Conservation (phyloP, 768 basidiomycete species). For the Polyporus arcularius region DNA sequence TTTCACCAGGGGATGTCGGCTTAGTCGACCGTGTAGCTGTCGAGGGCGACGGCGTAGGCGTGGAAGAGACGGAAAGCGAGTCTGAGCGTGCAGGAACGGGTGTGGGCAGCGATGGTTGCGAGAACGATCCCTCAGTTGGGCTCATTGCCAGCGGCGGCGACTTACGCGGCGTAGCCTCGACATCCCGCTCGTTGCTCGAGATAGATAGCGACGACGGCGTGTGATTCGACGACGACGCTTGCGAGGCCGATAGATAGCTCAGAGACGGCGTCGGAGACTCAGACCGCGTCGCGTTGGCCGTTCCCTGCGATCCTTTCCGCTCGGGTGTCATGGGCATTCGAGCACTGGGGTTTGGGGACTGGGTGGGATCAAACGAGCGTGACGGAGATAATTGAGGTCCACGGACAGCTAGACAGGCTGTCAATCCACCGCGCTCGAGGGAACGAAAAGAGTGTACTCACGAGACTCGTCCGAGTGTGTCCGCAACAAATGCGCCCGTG, state of each 20-base stretch:
- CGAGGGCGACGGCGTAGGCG: slow-evolving; percentile 23
- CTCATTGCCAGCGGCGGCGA: slow-evolving; percentile 8
- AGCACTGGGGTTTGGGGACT: slow-evolving; percentile 4
- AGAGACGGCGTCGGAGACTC: slow-evolving; percentile 5
- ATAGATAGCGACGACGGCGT: slow-evolving; percentile 18
- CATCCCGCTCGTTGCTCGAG: not conserved
- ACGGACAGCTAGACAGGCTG: slow-evolving; percentile 8
- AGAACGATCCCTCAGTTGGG: slow-evolving; percentile 12
- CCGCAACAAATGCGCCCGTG: slow-evolving; percentile 24
- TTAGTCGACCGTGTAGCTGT: slow-evolving; percentile 9
- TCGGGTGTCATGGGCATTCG: slow-evolving; percentile 18
- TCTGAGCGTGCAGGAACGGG: slow-evolving; percentile 19
- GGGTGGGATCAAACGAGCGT: slow-evolving; percentile 17
- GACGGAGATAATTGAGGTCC: slow-evolving; percentile 12
- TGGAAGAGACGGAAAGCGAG: slow-evolving; percentile 36
- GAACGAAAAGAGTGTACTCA: slow-evolving; percentile 21
- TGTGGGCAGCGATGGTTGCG: not conserved
- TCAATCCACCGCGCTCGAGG: not conserved
- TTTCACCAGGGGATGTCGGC: not conserved
- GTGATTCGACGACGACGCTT: slow-evolving; percentile 1
- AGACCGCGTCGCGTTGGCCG: slow-evolving; percentile 4
- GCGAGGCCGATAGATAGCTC: not conserved
- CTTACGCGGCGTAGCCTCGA: slow-evolving; percentile 10
- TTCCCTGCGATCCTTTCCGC: slow-evolving; percentile 25
- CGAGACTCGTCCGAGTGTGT: slow-evolving; percentile 37